Evolutionary conservation across 495 filamentous ascomycete genomes (phyloP).

Genomic region (Hypomontagnella monticulosa): DNA sequence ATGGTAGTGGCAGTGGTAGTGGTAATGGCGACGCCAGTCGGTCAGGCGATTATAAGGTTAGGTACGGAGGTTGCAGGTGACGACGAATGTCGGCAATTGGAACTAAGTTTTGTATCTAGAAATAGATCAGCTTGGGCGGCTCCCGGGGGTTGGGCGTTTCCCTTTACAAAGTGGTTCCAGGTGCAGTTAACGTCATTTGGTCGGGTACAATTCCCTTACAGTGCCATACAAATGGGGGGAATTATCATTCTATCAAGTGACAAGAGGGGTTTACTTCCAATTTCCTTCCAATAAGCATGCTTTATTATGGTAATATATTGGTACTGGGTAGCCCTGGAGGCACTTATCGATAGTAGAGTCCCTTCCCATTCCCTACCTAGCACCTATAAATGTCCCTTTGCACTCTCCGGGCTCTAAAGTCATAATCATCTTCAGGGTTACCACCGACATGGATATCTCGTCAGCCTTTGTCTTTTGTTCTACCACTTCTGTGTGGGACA

Average conservation of each 20-base stretch:
- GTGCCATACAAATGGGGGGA: slow-evolving; percentile 28
- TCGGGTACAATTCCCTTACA: slow-evolving; percentile 15
- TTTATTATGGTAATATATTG: neutral
- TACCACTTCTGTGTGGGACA: too few relatives aligned
- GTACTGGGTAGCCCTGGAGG: too few relatives aligned
- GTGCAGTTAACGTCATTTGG: slow-evolving; percentile 28
- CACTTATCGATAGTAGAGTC: slow-evolving; percentile 13
- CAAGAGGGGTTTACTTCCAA: slow-evolving; percentile 19
- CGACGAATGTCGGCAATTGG: slow-evolving; percentile 31
- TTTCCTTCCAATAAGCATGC: slow-evolving; percentile 22
- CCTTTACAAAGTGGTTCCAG: slow-evolving; percentile 20
- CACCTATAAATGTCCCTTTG: too few relatives aligned
- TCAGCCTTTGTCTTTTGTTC: too few relatives aligned
- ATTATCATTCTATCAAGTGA: slow-evolving; percentile 28
- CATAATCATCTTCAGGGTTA: too few relatives aligned
- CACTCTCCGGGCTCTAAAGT: too few relatives aligned
- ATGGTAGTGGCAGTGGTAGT: too few relatives aligned
- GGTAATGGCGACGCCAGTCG: slow-evolving; percentile 8
- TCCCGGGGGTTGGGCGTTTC: slow-evolving; percentile 32
- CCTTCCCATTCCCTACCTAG: neutral
- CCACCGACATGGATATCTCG: too few relatives aligned
- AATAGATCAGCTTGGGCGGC: slow-evolving; percentile 40
- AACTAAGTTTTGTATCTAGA: slow-evolving; percentile 34
- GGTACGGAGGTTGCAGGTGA: slow-evolving; percentile 33
- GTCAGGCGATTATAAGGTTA: slow-evolving; percentile 39